A percentile compares a stretch with the other conserved stretches of the same genome.
Evolutionary conservation across 768 basidiomycete species (phyloP).

Genomic region (Auricularia cornea): DNA sequence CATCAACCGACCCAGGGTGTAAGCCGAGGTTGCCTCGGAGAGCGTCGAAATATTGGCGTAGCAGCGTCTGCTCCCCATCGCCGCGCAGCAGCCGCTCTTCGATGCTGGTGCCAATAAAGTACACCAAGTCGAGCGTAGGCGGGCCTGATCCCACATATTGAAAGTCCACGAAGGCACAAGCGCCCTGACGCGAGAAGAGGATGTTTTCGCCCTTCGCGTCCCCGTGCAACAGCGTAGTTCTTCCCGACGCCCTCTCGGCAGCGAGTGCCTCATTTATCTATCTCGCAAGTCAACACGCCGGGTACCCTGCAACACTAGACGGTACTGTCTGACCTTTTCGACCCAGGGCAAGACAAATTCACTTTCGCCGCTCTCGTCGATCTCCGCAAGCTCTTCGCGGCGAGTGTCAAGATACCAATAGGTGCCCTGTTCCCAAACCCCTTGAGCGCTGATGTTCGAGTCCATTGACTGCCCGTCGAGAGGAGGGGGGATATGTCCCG

Average conservation of each 20-base stretch:
- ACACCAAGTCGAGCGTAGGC: slow-evolving; percentile 1
- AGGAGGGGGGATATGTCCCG: neutral
- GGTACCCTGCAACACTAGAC: too few relatives aligned
- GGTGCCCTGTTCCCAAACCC: slow-evolving; percentile 6
- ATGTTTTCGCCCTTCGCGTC: slow-evolving; percentile 6
- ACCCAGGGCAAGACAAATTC: slow-evolving; percentile 2
- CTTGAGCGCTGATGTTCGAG: neutral
- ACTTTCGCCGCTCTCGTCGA: neutral
- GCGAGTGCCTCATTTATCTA: slow-evolving; percentile 1
- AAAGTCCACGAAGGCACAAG: slow-evolving; percentile 3
- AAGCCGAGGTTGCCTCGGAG: neutral
- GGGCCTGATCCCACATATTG: slow-evolving; percentile 4
- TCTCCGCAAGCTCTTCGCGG: slow-evolving; percentile 2
- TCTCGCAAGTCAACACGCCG: neutral
- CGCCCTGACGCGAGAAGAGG: neutral
- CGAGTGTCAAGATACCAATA: slow-evolving; percentile 8
- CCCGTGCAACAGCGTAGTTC: slow-evolving; percentile 4
- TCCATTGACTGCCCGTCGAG: neutral
- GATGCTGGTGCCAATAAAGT: slow-evolving; percentile 5
- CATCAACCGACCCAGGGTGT: neutral
- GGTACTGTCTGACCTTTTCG: neutral
- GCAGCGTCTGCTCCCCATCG: neutral
- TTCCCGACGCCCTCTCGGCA: neutral
- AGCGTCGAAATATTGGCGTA: slow-evolving; percentile 1
- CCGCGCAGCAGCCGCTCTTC: neutral